phyloP scores from a whole-genome alignment of 108 stramenopile genomes.

The Cylindrotheca closterium region DNA sequence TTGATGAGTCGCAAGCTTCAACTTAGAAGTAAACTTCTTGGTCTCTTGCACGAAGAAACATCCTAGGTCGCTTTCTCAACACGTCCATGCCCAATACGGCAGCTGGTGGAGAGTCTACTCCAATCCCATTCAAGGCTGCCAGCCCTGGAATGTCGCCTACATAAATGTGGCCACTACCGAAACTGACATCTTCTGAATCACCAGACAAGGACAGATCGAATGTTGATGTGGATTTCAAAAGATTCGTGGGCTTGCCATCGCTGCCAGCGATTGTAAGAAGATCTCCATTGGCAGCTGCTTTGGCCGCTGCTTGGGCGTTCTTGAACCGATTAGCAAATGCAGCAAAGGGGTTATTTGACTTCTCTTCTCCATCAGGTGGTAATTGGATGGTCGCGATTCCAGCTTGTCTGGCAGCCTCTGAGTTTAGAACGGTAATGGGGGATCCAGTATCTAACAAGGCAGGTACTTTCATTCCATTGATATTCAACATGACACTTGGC shows the following conservation, averaged over 20 bases:
- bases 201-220: conserved; percentile 19
- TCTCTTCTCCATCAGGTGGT: conserved; percentile 8
- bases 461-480: conserved; percentile 62
- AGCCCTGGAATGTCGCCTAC: conserved; percentile 81
- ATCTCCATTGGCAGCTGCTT: conserved; percentile 55
- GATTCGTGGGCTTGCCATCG: conserved; percentile 46
- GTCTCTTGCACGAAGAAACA: conserved; percentile 55
- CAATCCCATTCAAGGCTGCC: conserved; percentile 64
- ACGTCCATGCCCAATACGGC: conserved; percentile 82
- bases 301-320: conserved; percentile 44
- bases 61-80: conserved; percentile 40
- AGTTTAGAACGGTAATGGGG: conserved; percentile 74
- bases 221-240: conserved; percentile 36
- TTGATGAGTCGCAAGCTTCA: neutral
- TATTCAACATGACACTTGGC: conserved; percentile 46
- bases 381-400: conserved; percentile 36
- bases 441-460: conserved; percentile 84
- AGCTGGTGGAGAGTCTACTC: conserved; percentile 63
- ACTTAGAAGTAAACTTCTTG: conserved; percentile 64
- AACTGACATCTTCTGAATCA: conserved; percentile 16
- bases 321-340: conserved; percentile 48
- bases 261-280: conserved; percentile 50
- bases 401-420: conserved; percentile 56
- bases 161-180: conserved; percentile 40
- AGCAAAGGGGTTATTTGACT: conserved; percentile 54